Evolutionary conservation across 371 early-diverging fungal species (phyloP), one percentile per base, ranked within the genome.

Genomic region (Blyttiomyces sp.): DNA sequence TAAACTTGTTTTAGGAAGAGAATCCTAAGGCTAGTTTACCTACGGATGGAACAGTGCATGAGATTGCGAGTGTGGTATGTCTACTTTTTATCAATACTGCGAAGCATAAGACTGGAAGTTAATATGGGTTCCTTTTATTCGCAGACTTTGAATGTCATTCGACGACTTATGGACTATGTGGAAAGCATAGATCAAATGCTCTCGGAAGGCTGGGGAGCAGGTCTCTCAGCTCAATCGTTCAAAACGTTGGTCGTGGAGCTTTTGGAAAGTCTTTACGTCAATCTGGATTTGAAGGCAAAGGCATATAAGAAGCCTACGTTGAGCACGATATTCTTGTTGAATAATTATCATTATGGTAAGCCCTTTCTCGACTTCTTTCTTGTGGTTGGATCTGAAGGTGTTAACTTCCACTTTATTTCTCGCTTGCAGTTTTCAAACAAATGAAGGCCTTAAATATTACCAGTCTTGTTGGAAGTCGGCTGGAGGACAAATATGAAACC

Each of bases 21-120:
- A 67, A 61, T 45, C 54, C 43, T 30, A 65, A 60, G n/a, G 60
- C 54, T 1, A 52, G 53, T 16, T 74, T 90, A 46, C 85, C 90
- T 36, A 77, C 70, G 26, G 93, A 93, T 69, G 93, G 91, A 59
- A 91, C 91, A 26, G 91, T 93, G 1, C 88, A 91, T 64, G 92
- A 93, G 66, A 69, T 89, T 59, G 88, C 91, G 0, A 88, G 86
- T 68, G 83, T 85, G 66, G 92, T 88, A 82, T 75, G 69, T 23
- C 34, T 43, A 1, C 16, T 11, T n/a, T n/a, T n/a, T n/a, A n/a
- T n/a, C n/a, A n/a, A n/a, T n/a, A n/a, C n/a, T n/a, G n/a, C n/a
- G n/a, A n/a, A n/a, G n/a, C n/a, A n/a, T n/a, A n/a, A n/a, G n/a
- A n/a, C n/a, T n/a, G n/a, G n/a, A n/a, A n/a, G n/a, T n/a, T n/a